Percentiles rank a stretch among this genome's conserved stretches.
Evolutionary conservation across 2,329 filamentous ascomycete species (phyloP).

Genomic region (Aspergillus sp.): DNA sequence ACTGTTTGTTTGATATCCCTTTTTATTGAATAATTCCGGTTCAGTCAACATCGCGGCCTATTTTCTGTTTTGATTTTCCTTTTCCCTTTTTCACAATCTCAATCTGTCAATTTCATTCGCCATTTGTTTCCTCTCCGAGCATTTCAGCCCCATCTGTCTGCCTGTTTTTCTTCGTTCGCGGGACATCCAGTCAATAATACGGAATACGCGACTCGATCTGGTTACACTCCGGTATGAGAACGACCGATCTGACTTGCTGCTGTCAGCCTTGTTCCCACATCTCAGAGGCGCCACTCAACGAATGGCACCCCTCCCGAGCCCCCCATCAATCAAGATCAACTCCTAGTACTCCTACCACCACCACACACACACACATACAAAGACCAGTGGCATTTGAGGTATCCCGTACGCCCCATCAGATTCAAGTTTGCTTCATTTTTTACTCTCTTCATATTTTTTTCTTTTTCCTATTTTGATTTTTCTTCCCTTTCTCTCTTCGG

Average conservation of each 20-base stretch:
- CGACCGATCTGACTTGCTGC: slow-evolving; percentile 29
- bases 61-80: neutral
- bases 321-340: slow-evolving; percentile 18
- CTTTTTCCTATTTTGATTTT: too few species aligned
- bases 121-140: neutral
- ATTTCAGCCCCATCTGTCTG: neutral
- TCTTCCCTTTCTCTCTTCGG: too few species aligned
- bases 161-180: neutral
- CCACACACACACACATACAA: neutral
- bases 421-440: neutral
- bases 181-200: slow-evolving; percentile 3
- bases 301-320: slow-evolving; percentile 20
- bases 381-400: neutral
- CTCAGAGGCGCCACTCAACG: slow-evolving; percentile 21
- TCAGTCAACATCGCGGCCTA: slow-evolving; percentile 1
- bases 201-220: slow-evolving; percentile 24
- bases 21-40: neutral
- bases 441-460: neutral
- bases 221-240: slow-evolving; percentile 25
- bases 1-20: slow-evolving; percentile 2
- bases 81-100: neutral
- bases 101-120: neutral
- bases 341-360: neutral
- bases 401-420: neutral
- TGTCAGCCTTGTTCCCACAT: slow-evolving; percentile 30